Evolutionary conservation across 2,329 filamentous ascomycete genomes (phyloP), one percentile per base, ranked within the genome.

Genomic region (Calonectria fujianensis): DNA sequence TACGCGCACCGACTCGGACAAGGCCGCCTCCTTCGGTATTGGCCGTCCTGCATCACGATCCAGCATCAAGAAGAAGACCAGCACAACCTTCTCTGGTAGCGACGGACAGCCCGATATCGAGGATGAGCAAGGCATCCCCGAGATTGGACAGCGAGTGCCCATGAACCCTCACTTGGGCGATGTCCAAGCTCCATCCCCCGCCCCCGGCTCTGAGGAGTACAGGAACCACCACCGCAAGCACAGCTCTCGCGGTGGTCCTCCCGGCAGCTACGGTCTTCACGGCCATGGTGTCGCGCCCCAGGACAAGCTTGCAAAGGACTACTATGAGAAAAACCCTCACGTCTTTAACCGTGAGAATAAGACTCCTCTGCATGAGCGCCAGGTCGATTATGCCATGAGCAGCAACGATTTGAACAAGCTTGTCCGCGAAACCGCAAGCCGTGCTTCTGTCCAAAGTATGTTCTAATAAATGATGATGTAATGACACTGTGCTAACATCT

Each of bases 91-190:
- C 67, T 83, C 88, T 48, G 89, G 89, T 52, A 87, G 88, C 61
- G 88, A 88, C 71, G 88, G 89, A 59, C 85, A 85, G 29, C 80
- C 81, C 51, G 86, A 93, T 76, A 82, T 86, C 51, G 94, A 94
- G 24, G 94, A 96, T 59, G 94, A 97, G 77, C 93, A 96, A 70
- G 96, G 96, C 29, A 98, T 98, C 80, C 96, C 96, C 2, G 95
- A 97, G 83, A 97, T 98, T 79, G 96, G 96, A 63, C 92, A 95
- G 81, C 94, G 96, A 82, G 96, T 99, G 50, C 97, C 97, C 65
- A 97, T 99, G 95, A 94, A 97, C 83, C 94, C 93, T 69, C 92
- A 97, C 83, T 95, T 97, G 54, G 97, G 97, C 75, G 96, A 98
- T 83, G 97, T 98, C 13, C 97, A 99, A 86, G 97, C 97, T 18